Evolutionary conservation across 2,329 filamentous ascomycete species (phyloP), one percentile per base, ranked within the genome.

Genomic region (Catunica adiposa): DNA sequence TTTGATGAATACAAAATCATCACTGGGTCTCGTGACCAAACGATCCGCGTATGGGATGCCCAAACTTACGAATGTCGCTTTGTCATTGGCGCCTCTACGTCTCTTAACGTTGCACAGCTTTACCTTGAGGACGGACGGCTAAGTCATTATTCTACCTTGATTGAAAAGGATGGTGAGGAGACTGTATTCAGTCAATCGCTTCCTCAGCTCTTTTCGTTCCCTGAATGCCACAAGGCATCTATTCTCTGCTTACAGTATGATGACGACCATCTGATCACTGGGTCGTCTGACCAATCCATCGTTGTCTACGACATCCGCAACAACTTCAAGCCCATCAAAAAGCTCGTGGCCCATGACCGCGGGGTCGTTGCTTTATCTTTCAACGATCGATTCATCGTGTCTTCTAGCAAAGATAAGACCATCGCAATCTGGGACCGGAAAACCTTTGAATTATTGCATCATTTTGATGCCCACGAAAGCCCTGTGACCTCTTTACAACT

Each of bases 1-100:
- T 98, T 97, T 66, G 92, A 98, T 67, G 90, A 97, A 83, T 89
- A 85, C 65, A 98, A 97, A 69, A 95, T 97, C 65, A 89, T 98
- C 61, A 97, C 92, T 2, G 92, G 92, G 26, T 96, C 90, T 8
- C 83, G 92, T 60, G 92, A 98, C 69, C 86, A 87, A 66, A 97
- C 92, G 0, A 92, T 98, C 62, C 85, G 92, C 53, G 80, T 98
- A 31, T 98, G 92, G 92, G 88, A 97, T 67, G 85, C 95, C 72
- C 83, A 86, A 62, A 94, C 86, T 8, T 84, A 88, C 65, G 76
- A 86, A 62, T 98, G 92, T 67, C 76, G 81, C 54, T 82, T 90
- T 58, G 79, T 97, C 50, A 90, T 98, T 62, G 90, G 90, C 1
- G 86, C 89, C 1, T 80, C 80, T 1, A 79, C 79, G 60, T 71